Percentiles rank a stretch among this genome's conserved stretches.
Evolutionary conservation across 768 basidiomycete species (phyloP).

Genomic region (Agrocybe praecox): DNA sequence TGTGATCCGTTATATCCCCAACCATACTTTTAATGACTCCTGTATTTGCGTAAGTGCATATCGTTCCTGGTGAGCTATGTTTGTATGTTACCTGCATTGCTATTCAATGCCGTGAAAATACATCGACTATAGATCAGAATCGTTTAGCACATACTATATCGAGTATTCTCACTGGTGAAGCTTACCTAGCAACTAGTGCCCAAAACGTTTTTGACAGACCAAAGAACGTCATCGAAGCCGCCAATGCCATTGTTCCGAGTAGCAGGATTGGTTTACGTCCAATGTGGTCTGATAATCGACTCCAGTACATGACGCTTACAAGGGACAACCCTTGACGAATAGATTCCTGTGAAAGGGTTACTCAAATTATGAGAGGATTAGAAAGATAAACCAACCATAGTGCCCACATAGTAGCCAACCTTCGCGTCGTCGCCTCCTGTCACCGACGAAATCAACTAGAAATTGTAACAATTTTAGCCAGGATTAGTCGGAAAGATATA

Average conservation of each 20-base stretch:
- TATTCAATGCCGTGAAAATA: slow-evolving; percentile 44
- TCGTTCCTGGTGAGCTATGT: slow-evolving; percentile 3
- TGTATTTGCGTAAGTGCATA: slow-evolving; percentile 36
- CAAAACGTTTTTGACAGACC: slow-evolving; percentile 70
- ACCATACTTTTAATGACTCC: slow-evolving; percentile 68
- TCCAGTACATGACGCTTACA: slow-evolving; percentile 72
- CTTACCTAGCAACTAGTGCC: slow-evolving; percentile 56
- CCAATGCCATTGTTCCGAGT: slow-evolving; percentile 61
- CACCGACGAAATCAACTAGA: slow-evolving; percentile 34
- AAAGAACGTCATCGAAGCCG: slow-evolving; percentile 70
- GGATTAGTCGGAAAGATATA: slow-evolving; percentile 37
- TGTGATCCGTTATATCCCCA: slow-evolving; percentile 58
- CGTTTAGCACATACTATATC: background rate
- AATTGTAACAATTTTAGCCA: background rate
- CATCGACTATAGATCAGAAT: slow-evolving; percentile 15
- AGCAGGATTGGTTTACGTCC: slow-evolving; percentile 78
- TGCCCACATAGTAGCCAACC: slow-evolving; percentile 67
- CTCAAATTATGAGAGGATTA: background rate
- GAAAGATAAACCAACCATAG: slow-evolving; percentile 44
- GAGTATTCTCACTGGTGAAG: background rate
- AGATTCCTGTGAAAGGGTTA: background rate
- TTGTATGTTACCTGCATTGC: slow-evolving; percentile 13
- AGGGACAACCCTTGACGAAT: slow-evolving; percentile 44
- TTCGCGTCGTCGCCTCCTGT: slow-evolving; percentile 52
- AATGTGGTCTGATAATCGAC: slow-evolving; percentile 65